These are phyloP conservation scores for Naematelia aurantialba DNA, from an alignment of 768 basidiomycete species.

Conservation along the genomic window DNA sequence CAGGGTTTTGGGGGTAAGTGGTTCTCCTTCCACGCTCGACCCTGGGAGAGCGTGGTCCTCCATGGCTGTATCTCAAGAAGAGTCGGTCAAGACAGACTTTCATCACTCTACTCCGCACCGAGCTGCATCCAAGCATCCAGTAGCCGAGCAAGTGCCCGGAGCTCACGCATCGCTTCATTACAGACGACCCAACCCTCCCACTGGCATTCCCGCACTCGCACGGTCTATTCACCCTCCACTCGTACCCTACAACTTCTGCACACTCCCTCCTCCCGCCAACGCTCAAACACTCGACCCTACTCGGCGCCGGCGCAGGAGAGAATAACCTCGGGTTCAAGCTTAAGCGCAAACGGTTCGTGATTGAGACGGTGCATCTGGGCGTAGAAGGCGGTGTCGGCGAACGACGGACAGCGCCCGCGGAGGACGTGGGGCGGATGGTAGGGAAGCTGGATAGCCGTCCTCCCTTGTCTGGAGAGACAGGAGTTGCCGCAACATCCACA, in stretches of 20 bases:
- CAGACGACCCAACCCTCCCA: conserved; percentile 74
- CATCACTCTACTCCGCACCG: background rate
- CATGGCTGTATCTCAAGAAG: no score
- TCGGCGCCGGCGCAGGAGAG: conserved; percentile 69
- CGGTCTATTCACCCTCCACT: conserved; percentile 74
- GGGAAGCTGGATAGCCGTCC: conserved; percentile 2
- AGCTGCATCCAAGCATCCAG: no score
- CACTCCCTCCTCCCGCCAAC: conserved; percentile 72
- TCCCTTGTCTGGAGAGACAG: background rate
- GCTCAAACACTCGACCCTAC: conserved; percentile 74
- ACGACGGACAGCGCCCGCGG: conserved; percentile 42
- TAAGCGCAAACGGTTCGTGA: conserved; percentile 76
- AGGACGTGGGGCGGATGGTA: conserved; percentile 14
- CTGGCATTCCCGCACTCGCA: conserved; percentile 76
- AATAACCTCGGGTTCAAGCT: conserved; percentile 95
- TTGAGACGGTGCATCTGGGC: conserved; percentile 77
- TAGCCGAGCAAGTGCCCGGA: background rate
- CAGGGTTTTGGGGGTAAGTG: conserved; percentile 72
- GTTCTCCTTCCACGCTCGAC: conserved; percentile 7
- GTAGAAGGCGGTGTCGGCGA: conserved; percentile 51
- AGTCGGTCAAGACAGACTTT: no score
- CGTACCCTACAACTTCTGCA: conserved; percentile 61
- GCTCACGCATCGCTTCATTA: background rate
- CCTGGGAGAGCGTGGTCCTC: no score
- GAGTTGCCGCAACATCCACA: no score